Evolutionary conservation across 2,329 filamentous ascomycete species (phyloP).

Genomic region (Penicillium sp.): DNA sequence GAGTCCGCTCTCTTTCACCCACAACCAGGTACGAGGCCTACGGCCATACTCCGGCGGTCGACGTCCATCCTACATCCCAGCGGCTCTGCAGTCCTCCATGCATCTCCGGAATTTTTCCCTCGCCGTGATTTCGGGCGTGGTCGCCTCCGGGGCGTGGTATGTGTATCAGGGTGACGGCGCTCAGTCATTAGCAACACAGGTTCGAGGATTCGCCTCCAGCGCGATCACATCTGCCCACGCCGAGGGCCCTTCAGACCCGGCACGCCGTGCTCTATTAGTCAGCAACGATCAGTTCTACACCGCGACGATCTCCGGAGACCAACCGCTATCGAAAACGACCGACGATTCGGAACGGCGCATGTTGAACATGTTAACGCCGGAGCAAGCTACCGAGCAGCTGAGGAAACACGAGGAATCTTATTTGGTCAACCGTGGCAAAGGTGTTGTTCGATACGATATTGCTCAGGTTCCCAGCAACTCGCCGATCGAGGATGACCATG

Average conservation of each 20-base stretch:
- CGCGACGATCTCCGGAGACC: conserved; percentile 79
- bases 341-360: conserved; percentile 82
- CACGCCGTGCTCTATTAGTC: conserved; percentile 73
- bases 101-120: conserved; percentile 51
- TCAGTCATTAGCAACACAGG: conserved; percentile 25
- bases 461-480: conserved; percentile 95
- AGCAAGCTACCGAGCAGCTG: conserved; percentile 88
- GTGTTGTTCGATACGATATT: conserved; percentile 91
- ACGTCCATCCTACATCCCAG: conserved; percentile 37
- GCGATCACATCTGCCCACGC: conserved; percentile 30
- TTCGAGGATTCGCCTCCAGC: conserved; percentile 26
- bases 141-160: conserved; percentile 52
- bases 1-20: conserved; percentile 36
- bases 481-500: conserved; percentile 97
- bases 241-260: conserved; percentile 54
- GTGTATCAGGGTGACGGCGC: conserved; percentile 44
- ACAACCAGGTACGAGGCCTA: conserved; percentile 39
- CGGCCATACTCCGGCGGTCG: conserved; percentile 36
- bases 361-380: conserved; percentile 93
- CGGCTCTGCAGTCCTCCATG: conserved; percentile 48
- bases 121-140: conserved; percentile 48
- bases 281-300: conserved; percentile 90
- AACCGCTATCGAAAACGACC: conserved; percentile 82
- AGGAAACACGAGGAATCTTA: conserved; percentile 90
- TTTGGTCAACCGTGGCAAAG: conserved; percentile 81